Conservation (phyloP, 1,284 basidiomycete genomes). For the Leccinum pallidistipes region DNA sequence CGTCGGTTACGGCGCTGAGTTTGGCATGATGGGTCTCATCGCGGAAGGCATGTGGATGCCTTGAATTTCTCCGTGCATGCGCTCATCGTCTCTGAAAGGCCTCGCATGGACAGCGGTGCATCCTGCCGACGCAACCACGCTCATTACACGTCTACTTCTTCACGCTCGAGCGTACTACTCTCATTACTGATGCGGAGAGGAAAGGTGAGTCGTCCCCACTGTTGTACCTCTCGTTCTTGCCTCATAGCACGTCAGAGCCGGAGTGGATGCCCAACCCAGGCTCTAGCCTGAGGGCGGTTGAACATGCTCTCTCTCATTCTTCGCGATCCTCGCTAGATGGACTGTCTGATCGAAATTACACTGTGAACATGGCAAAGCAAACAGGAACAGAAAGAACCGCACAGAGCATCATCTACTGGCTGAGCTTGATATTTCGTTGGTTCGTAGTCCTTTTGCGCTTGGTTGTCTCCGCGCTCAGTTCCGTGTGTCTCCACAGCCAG, state of each 20-base stretch:
- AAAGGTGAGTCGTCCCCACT: constrained; percentile 12
- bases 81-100: constrained; percentile 30
- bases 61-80: neutral
- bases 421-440: too few relatives aligned
- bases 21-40: constrained; percentile 59
- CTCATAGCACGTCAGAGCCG: neutral
- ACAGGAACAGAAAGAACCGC: too few relatives aligned
- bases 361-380: too few relatives aligned
- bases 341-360: too few relatives aligned
- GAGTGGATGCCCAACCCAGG: constrained; percentile 26
- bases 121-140: constrained; percentile 30
- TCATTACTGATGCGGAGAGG: constrained; percentile 31
- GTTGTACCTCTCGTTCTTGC: neutral
- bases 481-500: too few relatives aligned
- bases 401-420: too few relatives aligned
- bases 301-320: constrained; percentile 41
- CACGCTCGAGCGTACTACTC: constrained; percentile 23
- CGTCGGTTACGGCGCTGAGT: constrained; percentile 62
- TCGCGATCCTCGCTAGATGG: constrained; percentile 31
- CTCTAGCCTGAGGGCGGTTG: constrained; percentile 36
- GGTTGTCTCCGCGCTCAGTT: too few relatives aligned
- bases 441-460: too few relatives aligned
- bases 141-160: constrained; percentile 34
- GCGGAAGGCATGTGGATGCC: constrained; percentile 51
- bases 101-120: constrained; percentile 47